Evolutionary conservation across 2,329 filamentous ascomycete genomes (phyloP).

Genomic region (Cryphonectria nitschkei): DNA sequence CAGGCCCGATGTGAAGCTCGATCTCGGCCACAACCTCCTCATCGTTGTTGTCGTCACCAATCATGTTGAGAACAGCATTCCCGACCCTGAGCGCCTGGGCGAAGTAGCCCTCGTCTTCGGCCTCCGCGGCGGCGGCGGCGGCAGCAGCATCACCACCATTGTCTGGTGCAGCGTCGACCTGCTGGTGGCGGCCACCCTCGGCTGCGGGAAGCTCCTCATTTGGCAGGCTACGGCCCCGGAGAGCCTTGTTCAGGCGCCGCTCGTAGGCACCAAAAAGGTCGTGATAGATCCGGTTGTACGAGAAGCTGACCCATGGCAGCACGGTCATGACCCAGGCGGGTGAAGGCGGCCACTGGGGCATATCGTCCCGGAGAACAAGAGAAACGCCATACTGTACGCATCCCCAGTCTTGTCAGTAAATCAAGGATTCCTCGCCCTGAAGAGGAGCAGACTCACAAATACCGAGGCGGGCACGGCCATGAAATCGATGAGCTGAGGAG

Average conservation of each 20-base stretch:
- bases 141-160: background rate
- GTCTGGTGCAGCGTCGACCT: conserved; percentile 21
- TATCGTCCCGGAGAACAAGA: conserved; percentile 49
- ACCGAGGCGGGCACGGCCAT: conserved; percentile 47
- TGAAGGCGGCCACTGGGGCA: conserved; percentile 57
- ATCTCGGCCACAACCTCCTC: conserved; percentile 33
- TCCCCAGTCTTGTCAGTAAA: conserved; percentile 17
- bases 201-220: conserved; percentile 32
- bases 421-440: background rate
- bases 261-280: conserved; percentile 53
- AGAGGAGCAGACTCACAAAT: conserved; percentile 40
- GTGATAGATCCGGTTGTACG: conserved; percentile 51
- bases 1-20: conserved; percentile 37
- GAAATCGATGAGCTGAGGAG: conserved; percentile 44
- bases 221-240: conserved; percentile 41
- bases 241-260: conserved; percentile 50
- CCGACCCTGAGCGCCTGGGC: conserved; percentile 32
- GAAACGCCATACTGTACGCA: conserved; percentile 50
- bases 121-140: conserved; percentile 26
- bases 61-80: conserved; percentile 31
- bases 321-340: conserved; percentile 54
- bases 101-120: conserved; percentile 33
- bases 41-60: conserved; percentile 41
- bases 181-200: conserved; percentile 21
- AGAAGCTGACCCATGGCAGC: conserved; percentile 49